These are phyloP conservation scores for Bonia amplexicaulis DNA, from an alignment of 176 grass and related monocot genomes.

Conservation along the genomic window DNA sequence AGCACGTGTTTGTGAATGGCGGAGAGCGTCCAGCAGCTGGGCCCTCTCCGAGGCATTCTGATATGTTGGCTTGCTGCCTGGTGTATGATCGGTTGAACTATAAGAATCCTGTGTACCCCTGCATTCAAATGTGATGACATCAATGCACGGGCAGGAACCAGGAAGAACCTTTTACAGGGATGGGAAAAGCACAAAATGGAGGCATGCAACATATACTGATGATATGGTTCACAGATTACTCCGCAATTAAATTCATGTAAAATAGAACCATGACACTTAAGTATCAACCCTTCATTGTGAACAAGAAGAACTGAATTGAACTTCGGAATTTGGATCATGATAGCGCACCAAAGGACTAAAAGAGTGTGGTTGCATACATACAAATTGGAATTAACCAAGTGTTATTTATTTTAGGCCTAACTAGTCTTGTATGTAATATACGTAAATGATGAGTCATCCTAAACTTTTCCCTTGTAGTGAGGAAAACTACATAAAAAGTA, in stretches of 20 bases:
- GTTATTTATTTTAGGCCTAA: not conserved
- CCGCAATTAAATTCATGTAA: not conserved
- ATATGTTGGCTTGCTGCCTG: constrained; percentile 29
- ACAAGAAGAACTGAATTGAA: not conserved
- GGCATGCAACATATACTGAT: not conserved
- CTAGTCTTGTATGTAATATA: not conserved
- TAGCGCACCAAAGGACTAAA: not conserved
- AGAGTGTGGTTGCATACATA: not conserved
- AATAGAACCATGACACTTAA: not conserved
- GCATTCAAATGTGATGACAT: constrained; percentile 8
- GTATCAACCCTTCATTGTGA: not conserved
- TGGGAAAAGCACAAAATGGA: not conserved
- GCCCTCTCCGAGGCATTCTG: constrained; percentile 41
- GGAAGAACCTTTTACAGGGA: not conserved
- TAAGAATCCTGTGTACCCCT: constrained; percentile 36
- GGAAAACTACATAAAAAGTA: not conserved
- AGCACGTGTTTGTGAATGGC: constrained; percentile 86
- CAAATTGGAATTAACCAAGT: not conserved
- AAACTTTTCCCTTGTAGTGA: not conserved
- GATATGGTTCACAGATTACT: not conserved
- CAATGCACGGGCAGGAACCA: not conserved
- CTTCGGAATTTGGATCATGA: not conserved
- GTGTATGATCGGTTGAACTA: constrained; percentile 7
- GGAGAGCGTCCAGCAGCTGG: constrained; percentile 68
- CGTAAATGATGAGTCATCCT: not conserved